phyloP scores from a whole-genome alignment of 768 basidiomycete species.

The Lepiota venenata region DNA sequence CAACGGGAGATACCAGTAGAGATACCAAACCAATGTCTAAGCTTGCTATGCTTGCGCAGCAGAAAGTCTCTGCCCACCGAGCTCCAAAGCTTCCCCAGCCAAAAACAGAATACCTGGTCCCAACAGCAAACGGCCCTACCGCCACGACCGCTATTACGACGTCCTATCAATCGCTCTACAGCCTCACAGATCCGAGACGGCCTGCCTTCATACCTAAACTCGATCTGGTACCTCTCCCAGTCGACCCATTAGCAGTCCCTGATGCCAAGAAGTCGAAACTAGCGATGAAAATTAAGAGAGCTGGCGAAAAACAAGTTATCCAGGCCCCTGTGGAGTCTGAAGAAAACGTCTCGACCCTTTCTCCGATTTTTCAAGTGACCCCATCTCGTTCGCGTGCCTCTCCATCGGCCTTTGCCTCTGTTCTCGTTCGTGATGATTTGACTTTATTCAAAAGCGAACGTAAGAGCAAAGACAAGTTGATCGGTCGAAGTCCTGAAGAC shows the following conservation, averaged over 20 bases:
- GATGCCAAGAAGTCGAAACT: slow-evolving; percentile 64
- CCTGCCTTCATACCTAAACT: slow-evolving; percentile 37
- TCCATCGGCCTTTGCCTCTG: slow-evolving; percentile 74
- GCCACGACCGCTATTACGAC: slow-evolving; percentile 85
- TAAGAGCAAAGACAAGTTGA: slow-evolving; percentile 22
- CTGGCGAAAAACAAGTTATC: slow-evolving; percentile 37
- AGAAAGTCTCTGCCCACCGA: slow-evolving; percentile 37
- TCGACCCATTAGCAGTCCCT: slow-evolving; percentile 14
- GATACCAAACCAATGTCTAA: slow-evolving; percentile 24
- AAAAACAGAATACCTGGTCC: slow-evolving; percentile 68
- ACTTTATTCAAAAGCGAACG: slow-evolving; percentile 32
- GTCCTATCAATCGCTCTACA: slow-evolving; percentile 69
- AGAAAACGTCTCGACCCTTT: slow-evolving; percentile 34
- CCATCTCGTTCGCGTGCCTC: slow-evolving; percentile 60
- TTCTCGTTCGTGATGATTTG: slow-evolving; percentile 57
- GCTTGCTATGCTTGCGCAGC: slow-evolving; percentile 70
- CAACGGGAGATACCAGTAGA: slow-evolving; percentile 1
- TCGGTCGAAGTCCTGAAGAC: slow-evolving; percentile 24
- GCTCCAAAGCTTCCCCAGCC: slow-evolving; percentile 47
- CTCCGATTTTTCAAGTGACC: slow-evolving; percentile 58
- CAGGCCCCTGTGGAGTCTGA: slow-evolving; percentile 25
- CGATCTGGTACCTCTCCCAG: slow-evolving; percentile 40
- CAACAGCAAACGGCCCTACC: slow-evolving; percentile 80
- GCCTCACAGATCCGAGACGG: slow-evolving; percentile 51
- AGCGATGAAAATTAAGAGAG: slow-evolving; percentile 68